Evolutionary conservation across 306 rosid species (phyloP), one percentile per base, ranked within the genome.

Genomic region (Cucumis hystrix): DNA sequence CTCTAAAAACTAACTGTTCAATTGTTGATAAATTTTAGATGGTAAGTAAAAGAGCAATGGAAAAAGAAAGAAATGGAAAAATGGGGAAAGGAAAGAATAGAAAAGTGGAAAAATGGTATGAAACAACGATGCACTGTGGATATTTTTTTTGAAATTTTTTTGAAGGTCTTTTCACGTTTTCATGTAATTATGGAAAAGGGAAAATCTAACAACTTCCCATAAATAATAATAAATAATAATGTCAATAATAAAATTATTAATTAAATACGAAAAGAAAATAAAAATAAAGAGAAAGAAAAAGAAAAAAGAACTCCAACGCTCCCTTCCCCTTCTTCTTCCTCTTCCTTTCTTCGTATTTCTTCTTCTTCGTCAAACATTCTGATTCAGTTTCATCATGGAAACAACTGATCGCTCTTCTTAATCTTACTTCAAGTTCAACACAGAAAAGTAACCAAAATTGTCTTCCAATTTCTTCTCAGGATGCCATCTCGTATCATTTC

Each of bases 401-500:
- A 60, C 1, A 74, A 17, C 64, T 74, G 25, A 23, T 23, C 6
- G 11, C 28, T 74, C 8, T 52, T 18, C 2, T 55, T 74, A 30
- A 75, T 58, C 68, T 58, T 23, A n/a, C 78, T 20, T 33, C 5
- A 33, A 33, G 37, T 33, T 15, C 2, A 33, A 52, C 47, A 30
- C 10, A 15, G 3, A 41, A 4, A 67, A 69, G 20, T 23, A 7
- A 21, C 13, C 7, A 0, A 45, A 1, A 10, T 10, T 0, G 33
- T 3, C 0, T 5, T 70, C 20, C 14, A 10, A 28, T 47, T 59
- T 16, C 81, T 60, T 41, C 17, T 6, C 16, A 62, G 68, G 78
- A 94, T 94, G 98, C 91, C 88, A 51, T 82, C 82, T 18, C 89
- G 92, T 18, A 82, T 72, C 58, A 79, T 85, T 78, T 63, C 58